phyloP scores from a whole-genome alignment of 306 rosid species.

The Vigna reflexopilosa region DNA sequence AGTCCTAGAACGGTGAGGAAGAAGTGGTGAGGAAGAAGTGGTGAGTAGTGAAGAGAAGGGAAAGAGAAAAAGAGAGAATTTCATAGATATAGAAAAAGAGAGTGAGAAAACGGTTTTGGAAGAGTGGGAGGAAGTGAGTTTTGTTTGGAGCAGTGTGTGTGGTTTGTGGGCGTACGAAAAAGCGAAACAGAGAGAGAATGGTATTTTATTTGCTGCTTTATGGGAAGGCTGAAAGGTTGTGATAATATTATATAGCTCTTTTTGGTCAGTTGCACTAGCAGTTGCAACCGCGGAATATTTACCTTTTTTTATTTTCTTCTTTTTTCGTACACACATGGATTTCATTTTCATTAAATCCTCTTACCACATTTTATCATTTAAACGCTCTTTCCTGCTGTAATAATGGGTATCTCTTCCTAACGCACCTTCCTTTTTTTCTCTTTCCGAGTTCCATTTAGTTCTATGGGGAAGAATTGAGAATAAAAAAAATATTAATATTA shows the following conservation, averaged over 20 bases:
- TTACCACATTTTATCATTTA: too few species aligned
- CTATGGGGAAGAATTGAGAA: too few species aligned
- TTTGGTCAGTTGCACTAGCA: constrained; percentile 18
- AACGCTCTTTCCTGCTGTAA: neutral
- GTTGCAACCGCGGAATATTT: neutral
- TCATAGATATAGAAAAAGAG: neutral
- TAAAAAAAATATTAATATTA: too few species aligned
- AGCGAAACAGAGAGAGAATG: neutral
- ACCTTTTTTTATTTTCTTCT: neutral
- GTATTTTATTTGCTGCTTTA: constrained; percentile 39
- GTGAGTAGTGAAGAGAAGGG: neutral
- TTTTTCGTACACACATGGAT: neutral
- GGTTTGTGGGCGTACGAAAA: constrained; percentile 47
- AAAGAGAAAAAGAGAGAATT: neutral
- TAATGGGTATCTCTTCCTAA: too few species aligned
- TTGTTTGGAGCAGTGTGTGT: constrained; percentile 22
- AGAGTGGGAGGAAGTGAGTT: constrained; percentile 26
- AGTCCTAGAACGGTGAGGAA: constrained; percentile 9
- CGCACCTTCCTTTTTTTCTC: too few species aligned
- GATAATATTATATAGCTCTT: constrained; percentile 31
- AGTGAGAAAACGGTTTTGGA: constrained; percentile 37
- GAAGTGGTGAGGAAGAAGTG: too few species aligned
- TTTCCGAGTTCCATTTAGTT: too few species aligned
- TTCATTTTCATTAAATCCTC: neutral
- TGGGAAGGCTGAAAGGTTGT: constrained; percentile 44